A percentile compares a stretch with the other conserved stretches of the same genome.
Conservation (phyloP, 495 filamentous ascomycete genomes). For the Annulohypoxylon stygium region DNA sequence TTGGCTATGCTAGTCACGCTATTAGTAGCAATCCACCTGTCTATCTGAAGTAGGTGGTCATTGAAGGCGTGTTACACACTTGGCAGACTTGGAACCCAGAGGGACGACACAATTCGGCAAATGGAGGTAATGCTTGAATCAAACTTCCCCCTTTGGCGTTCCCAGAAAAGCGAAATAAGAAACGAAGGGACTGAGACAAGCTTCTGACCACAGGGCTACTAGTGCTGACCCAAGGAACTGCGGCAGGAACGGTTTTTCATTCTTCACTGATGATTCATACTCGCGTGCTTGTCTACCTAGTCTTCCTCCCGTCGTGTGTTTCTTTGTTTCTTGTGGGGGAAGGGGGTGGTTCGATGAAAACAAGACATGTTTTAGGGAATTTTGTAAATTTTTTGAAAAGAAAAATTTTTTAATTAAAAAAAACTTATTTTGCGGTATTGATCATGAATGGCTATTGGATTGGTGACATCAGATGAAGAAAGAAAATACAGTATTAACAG, state of each 20-base stretch:
- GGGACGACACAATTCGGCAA: slow-evolving; percentile 3
- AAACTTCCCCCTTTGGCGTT: slow-evolving; percentile 3
- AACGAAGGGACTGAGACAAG: slow-evolving; percentile 27
- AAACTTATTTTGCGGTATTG: background rate
- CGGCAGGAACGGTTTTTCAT: background rate
- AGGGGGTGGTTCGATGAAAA: slow-evolving; percentile 8
- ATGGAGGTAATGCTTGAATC: background rate
- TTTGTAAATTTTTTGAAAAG: background rate
- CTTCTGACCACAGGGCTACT: slow-evolving; percentile 41
- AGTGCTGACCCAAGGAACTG: slow-evolving; percentile 30
- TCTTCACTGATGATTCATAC: slow-evolving; percentile 25
- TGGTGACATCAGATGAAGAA: background rate
- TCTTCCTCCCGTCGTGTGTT: slow-evolving; percentile 6
- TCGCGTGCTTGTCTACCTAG: slow-evolving; percentile 26
- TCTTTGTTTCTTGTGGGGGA: slow-evolving; percentile 8
- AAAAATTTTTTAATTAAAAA: no score
- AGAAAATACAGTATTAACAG: background rate
- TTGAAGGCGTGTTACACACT: background rate
- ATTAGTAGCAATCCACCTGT: no score
- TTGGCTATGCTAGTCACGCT: no score
- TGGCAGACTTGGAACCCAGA: background rate
- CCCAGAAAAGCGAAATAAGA: slow-evolving; percentile 5
- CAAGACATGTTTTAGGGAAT: background rate
- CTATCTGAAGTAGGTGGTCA: background rate
- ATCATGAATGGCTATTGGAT: background rate